These are phyloP conservation scores for Vinca major DNA, from an alignment of 305 asterid species.

Conservation along the genomic window DNA sequence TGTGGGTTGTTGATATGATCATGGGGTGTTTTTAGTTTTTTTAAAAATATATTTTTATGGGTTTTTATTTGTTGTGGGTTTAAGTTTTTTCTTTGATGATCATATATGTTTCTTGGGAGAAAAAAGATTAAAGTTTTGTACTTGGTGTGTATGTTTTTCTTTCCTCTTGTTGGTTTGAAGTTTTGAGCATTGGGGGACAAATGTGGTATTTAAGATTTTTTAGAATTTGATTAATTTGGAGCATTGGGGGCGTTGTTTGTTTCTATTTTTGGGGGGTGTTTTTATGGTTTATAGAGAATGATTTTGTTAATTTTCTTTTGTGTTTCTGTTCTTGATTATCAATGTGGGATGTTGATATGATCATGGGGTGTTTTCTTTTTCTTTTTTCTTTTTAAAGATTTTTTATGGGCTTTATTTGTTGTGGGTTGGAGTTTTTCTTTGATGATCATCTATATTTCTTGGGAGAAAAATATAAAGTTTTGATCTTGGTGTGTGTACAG, in stretches of 20 bases:
- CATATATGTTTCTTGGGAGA: slow-evolving; percentile 4
- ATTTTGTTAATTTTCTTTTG: too few relatives aligned
- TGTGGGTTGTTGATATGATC: slow-evolving; percentile 17
- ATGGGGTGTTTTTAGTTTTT: background rate
- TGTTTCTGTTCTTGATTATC: too few relatives aligned
- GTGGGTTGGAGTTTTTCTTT: slow-evolving; percentile 5
- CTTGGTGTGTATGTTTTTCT: background rate
- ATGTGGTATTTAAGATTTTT: background rate
- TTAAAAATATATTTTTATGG: background rate
- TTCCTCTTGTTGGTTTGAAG: background rate
- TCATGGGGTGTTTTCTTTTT: background rate
- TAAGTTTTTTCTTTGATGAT: slow-evolving; percentile 16
- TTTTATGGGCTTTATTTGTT: background rate
- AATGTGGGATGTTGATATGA: background rate
- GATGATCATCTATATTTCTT: slow-evolving; percentile 12
- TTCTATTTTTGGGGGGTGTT: too few relatives aligned
- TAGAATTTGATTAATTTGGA: background rate
- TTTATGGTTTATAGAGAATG: too few relatives aligned
- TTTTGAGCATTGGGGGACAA: background rate
- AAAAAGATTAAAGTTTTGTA: background rate
- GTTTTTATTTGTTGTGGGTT: background rate
- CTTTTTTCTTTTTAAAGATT: background rate
- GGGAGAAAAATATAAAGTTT: background rate
- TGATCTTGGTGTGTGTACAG: background rate
- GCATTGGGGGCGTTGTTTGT: background rate